These are phyloP conservation scores for Diplodia intermedia DNA, from an alignment of 2,329 filamentous ascomycete genomes.

Conservation along the genomic window DNA sequence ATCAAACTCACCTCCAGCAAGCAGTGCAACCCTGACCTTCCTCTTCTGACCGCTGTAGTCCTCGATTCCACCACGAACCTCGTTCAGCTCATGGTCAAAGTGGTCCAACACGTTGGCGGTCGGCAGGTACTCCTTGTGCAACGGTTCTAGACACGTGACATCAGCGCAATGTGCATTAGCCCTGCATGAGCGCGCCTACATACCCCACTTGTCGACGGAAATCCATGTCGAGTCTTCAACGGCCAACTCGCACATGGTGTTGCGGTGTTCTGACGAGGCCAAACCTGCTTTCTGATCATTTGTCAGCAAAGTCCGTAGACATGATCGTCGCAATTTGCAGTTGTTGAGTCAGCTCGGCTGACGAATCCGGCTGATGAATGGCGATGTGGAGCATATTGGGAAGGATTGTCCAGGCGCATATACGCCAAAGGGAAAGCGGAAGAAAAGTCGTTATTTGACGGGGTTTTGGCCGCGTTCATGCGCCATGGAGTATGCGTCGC, in stretches of 20 bases:
- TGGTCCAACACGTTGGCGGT: conserved; percentile 91
- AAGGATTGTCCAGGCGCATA: neutral
- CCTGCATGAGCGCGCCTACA: neutral
- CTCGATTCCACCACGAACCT: conserved; percentile 75
- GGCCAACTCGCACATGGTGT: conserved; percentile 87
- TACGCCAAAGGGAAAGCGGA: neutral
- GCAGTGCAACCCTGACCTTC: conserved; percentile 75
- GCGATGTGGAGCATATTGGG: conserved; percentile 18
- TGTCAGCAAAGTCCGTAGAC: conserved; percentile 70
- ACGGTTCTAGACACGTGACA: conserved; percentile 74
- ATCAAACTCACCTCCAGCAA: conserved; percentile 65
- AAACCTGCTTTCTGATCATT: conserved; percentile 72
- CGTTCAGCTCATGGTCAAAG: conserved; percentile 89
- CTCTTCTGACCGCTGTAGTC: conserved; percentile 70
- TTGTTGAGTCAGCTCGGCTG: conserved; percentile 20
- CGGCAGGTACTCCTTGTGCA: conserved; percentile 82
- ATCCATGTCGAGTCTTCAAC: conserved; percentile 68
- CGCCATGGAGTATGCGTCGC: neutral
- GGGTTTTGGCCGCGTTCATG: neutral
- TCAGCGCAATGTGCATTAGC: conserved; percentile 1
- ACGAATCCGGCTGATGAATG: neutral
- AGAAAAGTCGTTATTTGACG: neutral
- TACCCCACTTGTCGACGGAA: conserved; percentile 52
- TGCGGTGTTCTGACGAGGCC: conserved; percentile 73
- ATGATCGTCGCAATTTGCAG: conserved; percentile 11